Conservation (phyloP, 192 early-diverging fungal genomes). For the Entophlyctis luteolus region DNA sequence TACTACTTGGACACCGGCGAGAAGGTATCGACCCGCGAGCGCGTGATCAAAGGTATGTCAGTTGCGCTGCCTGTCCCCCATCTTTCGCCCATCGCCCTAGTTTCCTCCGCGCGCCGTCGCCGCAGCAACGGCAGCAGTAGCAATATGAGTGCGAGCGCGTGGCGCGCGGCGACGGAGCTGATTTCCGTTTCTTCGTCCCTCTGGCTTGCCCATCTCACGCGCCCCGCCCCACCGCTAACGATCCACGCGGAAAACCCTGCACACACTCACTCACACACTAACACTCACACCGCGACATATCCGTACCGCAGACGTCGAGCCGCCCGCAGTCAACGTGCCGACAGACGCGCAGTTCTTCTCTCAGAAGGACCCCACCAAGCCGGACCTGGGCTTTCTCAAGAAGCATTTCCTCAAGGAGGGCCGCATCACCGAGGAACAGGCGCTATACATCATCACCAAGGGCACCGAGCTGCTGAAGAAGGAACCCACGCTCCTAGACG, state of each 20-base stretch:
- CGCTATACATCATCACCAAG: slow-evolving; percentile 78
- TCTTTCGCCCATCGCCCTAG: not conserved
- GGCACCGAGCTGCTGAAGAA: slow-evolving; percentile 76
- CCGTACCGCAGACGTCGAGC: slow-evolving; percentile 49
- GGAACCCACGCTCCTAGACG: slow-evolving; percentile 82
- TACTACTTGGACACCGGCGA: slow-evolving; percentile 70
- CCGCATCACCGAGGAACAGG: slow-evolving; percentile 86
- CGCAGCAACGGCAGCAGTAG: not conserved
- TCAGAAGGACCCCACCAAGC: slow-evolving; percentile 63
- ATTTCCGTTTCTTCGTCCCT: not conserved
- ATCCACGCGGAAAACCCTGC: not conserved
- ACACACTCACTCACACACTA: not conserved
- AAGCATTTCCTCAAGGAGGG: slow-evolving; percentile 92
- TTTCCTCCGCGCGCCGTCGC: no score
- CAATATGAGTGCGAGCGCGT: not conserved
- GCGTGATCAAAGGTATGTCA: slow-evolving; percentile 70
- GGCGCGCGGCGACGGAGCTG: not conserved
- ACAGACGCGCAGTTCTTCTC: slow-evolving; percentile 62
- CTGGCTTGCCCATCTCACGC: not conserved
- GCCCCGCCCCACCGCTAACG: not conserved
- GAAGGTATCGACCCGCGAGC: slow-evolving; percentile 67
- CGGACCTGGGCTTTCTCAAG: slow-evolving; percentile 79
- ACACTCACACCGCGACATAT: not conserved
- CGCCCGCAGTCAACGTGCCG: slow-evolving; percentile 53
- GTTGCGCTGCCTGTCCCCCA: not conserved